Evolutionary conservation across 148 eudicot species (phyloP).

Genomic region (Arctostaphylos glauca): DNA sequence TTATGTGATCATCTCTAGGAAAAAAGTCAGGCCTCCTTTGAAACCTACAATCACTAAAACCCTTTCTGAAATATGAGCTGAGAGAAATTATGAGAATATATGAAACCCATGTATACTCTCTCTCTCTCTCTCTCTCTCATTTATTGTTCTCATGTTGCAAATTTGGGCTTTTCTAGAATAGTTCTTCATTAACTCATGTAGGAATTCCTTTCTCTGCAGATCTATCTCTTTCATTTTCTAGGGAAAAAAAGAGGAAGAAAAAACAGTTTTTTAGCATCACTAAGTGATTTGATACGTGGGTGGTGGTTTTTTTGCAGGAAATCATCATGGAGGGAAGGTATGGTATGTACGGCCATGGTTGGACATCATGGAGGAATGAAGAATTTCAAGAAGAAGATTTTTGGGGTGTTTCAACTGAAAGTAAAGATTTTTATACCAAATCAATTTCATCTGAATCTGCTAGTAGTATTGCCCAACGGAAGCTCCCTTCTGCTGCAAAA

Average conservation of each 20-base stretch:
- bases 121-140: neutral
- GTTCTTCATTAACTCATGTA: neutral
- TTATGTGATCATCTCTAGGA: constrained; percentile 6
- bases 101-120: neutral
- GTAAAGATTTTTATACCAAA: constrained; percentile 6
- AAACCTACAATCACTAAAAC: neutral
- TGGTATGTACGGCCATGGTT: constrained; percentile 28
- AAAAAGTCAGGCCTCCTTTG: neutral
- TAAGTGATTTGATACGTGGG: neutral
- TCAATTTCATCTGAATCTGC: constrained; percentile 11
- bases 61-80: constrained; percentile 4
- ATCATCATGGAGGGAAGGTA: constrained; percentile 39
- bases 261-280: neutral
- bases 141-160: neutral
- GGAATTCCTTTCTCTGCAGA: neutral
- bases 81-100: neutral
- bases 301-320: neutral
- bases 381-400: constrained; percentile 72
- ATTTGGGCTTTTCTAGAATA: neutral
- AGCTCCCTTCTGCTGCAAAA: constrained; percentile 45
- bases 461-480: constrained; percentile 30
- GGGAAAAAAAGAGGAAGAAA: neutral
- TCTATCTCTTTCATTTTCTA: neutral
- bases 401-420: constrained; percentile 44
- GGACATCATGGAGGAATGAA: constrained; percentile 40